Percentiles rank a stretch among this genome's conserved stretches.
phyloP scores from a whole-genome alignment of 371 early-diverging fungal species.

The Polyrhizophydium stewartii region DNA sequence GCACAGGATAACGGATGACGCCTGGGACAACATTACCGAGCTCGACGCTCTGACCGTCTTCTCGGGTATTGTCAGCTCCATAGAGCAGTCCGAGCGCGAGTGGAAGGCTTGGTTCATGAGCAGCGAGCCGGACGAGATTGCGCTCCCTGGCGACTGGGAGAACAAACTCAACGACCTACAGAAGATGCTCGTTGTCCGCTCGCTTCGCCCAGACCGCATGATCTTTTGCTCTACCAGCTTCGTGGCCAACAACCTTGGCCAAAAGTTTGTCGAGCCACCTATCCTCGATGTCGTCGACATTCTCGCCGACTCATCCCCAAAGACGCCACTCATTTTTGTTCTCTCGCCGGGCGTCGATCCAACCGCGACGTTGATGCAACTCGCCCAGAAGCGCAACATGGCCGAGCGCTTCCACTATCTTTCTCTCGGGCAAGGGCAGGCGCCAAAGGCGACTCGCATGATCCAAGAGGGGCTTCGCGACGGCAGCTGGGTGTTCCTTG shows the following conservation, averaged over 20 bases:
- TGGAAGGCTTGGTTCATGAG: slow-evolving; percentile 53
- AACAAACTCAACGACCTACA: slow-evolving; percentile 53
- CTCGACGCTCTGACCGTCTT: slow-evolving; percentile 40
- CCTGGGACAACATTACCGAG: slow-evolving; percentile 54
- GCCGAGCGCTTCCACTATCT: slow-evolving; percentile 39
- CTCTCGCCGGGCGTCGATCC: slow-evolving; percentile 52
- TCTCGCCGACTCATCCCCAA: slow-evolving; percentile 40
- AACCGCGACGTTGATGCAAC: slow-evolving; percentile 27
- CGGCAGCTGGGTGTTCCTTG: slow-evolving; percentile 55
- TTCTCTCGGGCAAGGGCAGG: slow-evolving; percentile 53
- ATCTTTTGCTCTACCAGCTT: slow-evolving; percentile 44
- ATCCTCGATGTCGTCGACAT: slow-evolving; percentile 47
- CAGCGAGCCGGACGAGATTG: slow-evolving; percentile 42
- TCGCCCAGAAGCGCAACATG: slow-evolving; percentile 47
- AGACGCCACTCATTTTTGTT: slow-evolving; percentile 49
- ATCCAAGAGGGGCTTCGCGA: slow-evolving; percentile 45
- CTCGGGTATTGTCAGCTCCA: slow-evolving; percentile 39
- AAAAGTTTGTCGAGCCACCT: slow-evolving; percentile 49
- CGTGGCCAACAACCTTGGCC: slow-evolving; percentile 46
- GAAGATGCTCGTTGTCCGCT: slow-evolving; percentile 45
- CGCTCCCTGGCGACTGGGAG: slow-evolving; percentile 56
- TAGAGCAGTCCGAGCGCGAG: slow-evolving; percentile 54
- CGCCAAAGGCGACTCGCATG: slow-evolving; percentile 43
- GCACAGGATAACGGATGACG: slow-evolving; percentile 39
- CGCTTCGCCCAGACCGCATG: slow-evolving; percentile 46